Conservation (phyloP, 805 yeast genomes). For the Zygosaccharomyces lentus region DNA sequence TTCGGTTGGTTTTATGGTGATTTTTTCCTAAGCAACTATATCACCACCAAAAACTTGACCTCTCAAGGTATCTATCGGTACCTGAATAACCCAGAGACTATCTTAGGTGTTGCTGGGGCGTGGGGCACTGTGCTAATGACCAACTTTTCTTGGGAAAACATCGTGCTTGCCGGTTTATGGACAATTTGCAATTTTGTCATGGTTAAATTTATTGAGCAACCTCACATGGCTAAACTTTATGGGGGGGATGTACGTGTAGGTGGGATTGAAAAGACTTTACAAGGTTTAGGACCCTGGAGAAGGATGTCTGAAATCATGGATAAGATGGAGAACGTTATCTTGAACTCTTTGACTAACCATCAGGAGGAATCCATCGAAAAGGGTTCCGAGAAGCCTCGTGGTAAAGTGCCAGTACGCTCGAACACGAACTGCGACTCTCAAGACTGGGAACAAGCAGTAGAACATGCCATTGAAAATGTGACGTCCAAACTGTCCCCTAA, state of each 20-base stretch:
- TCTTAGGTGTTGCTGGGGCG: conserved; percentile 72
- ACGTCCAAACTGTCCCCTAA: conserved; percentile 23
- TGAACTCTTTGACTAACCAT: conserved; percentile 35
- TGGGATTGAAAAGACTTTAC: conserved; percentile 44
- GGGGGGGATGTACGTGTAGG: conserved; percentile 59
- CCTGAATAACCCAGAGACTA: conserved; percentile 76
- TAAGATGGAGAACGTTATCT: conserved; percentile 37
- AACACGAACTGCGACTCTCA: conserved; percentile 3
- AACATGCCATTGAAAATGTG: conserved; percentile 19
- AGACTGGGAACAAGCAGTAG: conserved; percentile 22
- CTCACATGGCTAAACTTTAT: conserved; percentile 71
- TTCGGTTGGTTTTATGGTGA: conserved; percentile 93
- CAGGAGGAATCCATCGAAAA: conserved; percentile 40
- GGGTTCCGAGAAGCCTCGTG: conserved; percentile 18
- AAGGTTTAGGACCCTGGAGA: conserved; percentile 36
- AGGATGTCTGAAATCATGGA: conserved; percentile 37
- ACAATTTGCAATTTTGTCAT: conserved; percentile 60
- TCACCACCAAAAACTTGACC: conserved; percentile 49
- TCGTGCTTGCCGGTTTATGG: conserved; percentile 59
- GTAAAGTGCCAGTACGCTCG: background rate
- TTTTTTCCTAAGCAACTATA: conserved; percentile 59
- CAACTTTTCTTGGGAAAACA: conserved; percentile 44
- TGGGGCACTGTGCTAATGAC: conserved; percentile 69
- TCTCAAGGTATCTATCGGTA: conserved; percentile 80
- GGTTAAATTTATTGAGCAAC: conserved; percentile 68